These are phyloP conservation scores for Leavenworthia alabamica DNA, from an alignment of 345 rosid genomes.

Conservation along the genomic window DNA sequence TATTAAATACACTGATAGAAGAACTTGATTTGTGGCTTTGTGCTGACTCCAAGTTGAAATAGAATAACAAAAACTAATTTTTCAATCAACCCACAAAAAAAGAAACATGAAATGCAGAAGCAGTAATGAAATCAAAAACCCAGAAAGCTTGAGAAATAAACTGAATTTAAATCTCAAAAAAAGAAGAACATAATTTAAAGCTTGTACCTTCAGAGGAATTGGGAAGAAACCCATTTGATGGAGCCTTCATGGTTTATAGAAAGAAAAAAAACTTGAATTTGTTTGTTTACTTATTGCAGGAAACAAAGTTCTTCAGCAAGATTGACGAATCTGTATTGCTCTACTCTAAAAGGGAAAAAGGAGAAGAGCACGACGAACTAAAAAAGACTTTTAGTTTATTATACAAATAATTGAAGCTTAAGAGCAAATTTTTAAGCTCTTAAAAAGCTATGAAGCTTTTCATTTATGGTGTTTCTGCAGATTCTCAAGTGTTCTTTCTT, in stretches of 20 bases:
- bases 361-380: conserved; percentile 1
- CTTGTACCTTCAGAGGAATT: conserved; percentile 26
- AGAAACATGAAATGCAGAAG: conserved; percentile 15
- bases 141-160: conserved; percentile 5
- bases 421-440: conserved; percentile 10
- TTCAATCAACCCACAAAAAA: not conserved
- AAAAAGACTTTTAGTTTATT: not conserved
- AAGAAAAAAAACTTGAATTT: not conserved
- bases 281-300: not conserved
- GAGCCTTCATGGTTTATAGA: conserved; percentile 29
- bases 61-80: not conserved
- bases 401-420: not conserved
- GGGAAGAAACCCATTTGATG: conserved; percentile 33
- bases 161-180: not conserved
- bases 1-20: conserved; percentile 19
- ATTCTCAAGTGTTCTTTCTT: conserved; percentile 7
- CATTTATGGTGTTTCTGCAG: conserved; percentile 1
- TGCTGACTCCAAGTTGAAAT: conserved; percentile 13
- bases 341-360: conserved; percentile 2
- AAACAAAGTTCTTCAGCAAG: conserved; percentile 19
- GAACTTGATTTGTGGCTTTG: conserved; percentile 12
- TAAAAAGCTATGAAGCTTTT: conserved; percentile 21
- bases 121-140: conserved; percentile 5
- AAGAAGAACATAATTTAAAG: not conserved
- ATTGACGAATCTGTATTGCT: conserved; percentile 13